These are phyloP conservation scores for Pseudisothecium myosuroides DNA, from an alignment of 225 moss, liverwort and hornwort genomes.

Conservation along the genomic window DNA sequence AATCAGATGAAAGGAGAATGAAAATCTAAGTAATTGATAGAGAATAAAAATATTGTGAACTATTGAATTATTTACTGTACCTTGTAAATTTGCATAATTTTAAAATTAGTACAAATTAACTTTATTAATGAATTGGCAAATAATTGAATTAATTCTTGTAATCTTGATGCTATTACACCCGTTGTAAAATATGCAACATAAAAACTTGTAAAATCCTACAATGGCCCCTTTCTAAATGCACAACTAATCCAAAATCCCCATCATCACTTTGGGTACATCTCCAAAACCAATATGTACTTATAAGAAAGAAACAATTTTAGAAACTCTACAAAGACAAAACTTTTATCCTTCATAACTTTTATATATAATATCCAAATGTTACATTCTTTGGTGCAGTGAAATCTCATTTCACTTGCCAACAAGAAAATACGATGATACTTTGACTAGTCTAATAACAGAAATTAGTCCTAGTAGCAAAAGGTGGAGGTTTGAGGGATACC, in stretches of 20 bases:
- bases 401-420: background rate
- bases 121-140: background rate
- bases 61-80: rapidly evolving
- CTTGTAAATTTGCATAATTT: background rate
- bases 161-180: rapidly evolving
- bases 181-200: background rate
- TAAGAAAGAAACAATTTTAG: rapidly evolving
- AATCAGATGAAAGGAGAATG: background rate
- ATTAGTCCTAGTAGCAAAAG: too few relatives aligned
- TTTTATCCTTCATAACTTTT: background rate
- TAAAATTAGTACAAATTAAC: rapidly evolving
- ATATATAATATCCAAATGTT: rapidly evolving
- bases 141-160: background rate
- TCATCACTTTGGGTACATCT: background rate
- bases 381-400: rapidly evolving
- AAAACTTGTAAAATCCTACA: too few relatives aligned
- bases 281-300: background rate
- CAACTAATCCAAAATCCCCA: rapidly evolving
- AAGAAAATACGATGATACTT: background rate
- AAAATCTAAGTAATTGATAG: background rate
- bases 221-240: rapidly evolving
- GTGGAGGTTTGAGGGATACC: too few relatives aligned
- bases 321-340: background rate
- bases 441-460: background rate
- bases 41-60: background rate